A percentile compares a stretch with the other conserved stretches of the same genome.
These are phyloP conservation scores for Polymyxa betae DNA, from an alignment of 208 protist genomes.

Conservation along the genomic window DNA sequence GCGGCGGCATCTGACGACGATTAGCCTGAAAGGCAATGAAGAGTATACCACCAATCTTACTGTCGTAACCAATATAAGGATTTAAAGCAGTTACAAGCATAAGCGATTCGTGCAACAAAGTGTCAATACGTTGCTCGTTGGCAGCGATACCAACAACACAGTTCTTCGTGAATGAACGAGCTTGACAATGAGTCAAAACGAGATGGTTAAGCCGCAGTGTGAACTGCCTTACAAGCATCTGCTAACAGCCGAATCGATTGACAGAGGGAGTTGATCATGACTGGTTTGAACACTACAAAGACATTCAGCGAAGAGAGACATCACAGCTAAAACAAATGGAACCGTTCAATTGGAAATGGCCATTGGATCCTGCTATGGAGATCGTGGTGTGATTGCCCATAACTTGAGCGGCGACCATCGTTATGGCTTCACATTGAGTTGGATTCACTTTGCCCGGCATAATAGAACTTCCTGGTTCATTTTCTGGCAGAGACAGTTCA, in stretches of 20 bases:
- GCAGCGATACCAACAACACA: slow-evolving; percentile 81
- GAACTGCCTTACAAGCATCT: slow-evolving; percentile 68
- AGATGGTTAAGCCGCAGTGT: neutral
- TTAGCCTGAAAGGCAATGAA: neutral
- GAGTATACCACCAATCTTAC: neutral
- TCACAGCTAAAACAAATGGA: neutral
- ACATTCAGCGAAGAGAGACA: neutral
- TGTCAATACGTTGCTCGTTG: slow-evolving; percentile 74
- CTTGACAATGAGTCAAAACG: neutral
- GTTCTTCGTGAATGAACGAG: slow-evolving; percentile 74
- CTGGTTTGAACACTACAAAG: slow-evolving; percentile 82
- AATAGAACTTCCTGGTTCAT: slow-evolving; percentile 86
- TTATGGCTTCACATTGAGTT: slow-evolving; percentile 87
- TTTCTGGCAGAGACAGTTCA: slow-evolving; percentile 79
- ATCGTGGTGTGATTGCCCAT: slow-evolving; percentile 85
- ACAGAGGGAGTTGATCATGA: slow-evolving; percentile 80
- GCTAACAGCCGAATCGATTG: slow-evolving; percentile 78
- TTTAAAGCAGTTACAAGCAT: slow-evolving; percentile 89
- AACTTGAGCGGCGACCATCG: slow-evolving; percentile 82
- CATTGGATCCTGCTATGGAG: slow-evolving; percentile 76
- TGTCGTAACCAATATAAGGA: slow-evolving; percentile 88
- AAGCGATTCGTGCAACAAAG: slow-evolving; percentile 76
- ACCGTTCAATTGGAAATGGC: slow-evolving; percentile 86
- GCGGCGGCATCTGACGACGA: slow-evolving; percentile 47
- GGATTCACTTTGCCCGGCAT: slow-evolving; percentile 91